Evolutionary conservation across 768 basidiomycete genomes (phyloP).

Genomic region (Tricholoma sp.): DNA sequence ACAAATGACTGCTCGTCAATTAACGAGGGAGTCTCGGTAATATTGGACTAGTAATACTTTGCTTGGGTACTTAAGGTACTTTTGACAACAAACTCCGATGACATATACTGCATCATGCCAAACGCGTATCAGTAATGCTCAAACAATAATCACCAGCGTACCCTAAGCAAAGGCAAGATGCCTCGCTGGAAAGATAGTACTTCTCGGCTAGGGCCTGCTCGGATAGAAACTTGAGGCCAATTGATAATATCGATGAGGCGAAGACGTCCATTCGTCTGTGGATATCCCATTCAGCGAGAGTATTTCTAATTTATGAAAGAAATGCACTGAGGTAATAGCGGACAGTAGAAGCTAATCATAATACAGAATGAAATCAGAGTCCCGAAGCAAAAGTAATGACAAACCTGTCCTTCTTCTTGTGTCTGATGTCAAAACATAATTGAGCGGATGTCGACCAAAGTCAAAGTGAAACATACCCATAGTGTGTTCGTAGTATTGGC

Average conservation of each 20-base stretch:
- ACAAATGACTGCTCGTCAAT: constrained; percentile 33
- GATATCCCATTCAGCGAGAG: not conserved
- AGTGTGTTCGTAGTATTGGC: constrained; percentile 30
- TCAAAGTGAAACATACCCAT: constrained; percentile 34
- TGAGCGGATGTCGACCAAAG: not conserved
- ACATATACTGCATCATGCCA: constrained; percentile 39
- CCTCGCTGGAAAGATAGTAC: constrained; percentile 57
- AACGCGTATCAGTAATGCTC: not conserved
- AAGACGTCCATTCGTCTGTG: constrained; percentile 42
- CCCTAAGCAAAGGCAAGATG: constrained; percentile 48
- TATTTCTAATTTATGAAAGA: not conserved
- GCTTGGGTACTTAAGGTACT: constrained; percentile 45
- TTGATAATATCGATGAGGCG: constrained; percentile 46
- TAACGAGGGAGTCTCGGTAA: constrained; percentile 1
- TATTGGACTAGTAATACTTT: constrained; percentile 36
- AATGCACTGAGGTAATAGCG: constrained; percentile 32
- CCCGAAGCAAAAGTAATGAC: constrained; percentile 5
- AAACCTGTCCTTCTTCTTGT: constrained; percentile 48
- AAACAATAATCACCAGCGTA: constrained; percentile 14
- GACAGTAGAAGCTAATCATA: constrained; percentile 34
- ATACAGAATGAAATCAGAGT: constrained; percentile 4
- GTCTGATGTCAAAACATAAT: constrained; percentile 24
- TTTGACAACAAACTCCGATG: constrained; percentile 55
- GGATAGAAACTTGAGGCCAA: constrained; percentile 37
- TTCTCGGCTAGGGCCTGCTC: constrained; percentile 27